Evolutionary conservation across 177 flowering plant genomes (phyloP), one percentile per base, ranked within the genome.

Genomic region (Vitis hybrid): DNA sequence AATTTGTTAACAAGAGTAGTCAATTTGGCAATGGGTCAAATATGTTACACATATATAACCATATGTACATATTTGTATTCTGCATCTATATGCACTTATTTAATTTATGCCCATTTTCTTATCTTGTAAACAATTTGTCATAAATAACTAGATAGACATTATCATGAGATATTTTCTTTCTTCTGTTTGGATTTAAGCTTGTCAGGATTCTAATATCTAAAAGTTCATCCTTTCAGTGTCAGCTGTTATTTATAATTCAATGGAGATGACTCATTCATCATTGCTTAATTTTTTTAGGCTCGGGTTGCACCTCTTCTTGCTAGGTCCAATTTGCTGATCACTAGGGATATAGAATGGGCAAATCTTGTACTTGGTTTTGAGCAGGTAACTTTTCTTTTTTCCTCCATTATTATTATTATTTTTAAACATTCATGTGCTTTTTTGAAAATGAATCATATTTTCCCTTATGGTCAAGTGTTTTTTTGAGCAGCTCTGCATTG

Each of bases 321-420:
- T 11, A 85, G 97, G 82, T 87, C 99, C 67, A 91, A 90, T 84
- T 83, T 95, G 82, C 80, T 95, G 66, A 87, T 95, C 57, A 91
- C 96, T 2, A 85, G 99, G 80, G 90, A 91, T 78, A 91, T 95
- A 78, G 99, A 95, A 77, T 95, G 98, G 99, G 96, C 92, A 73
- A 95, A 93, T 80, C 90, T 95, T 72, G 80, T 88, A 39, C 78
- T 91, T 76, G 99, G 96, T 76, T 86, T 92, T 87, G 97, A 92
- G 87, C 98, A 92, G 97, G 99, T 92, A 60, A 70, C 51, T 26
- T 57, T 51, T 68, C 34, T 57, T 68, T 51, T 69, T 55, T 17
- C 71, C 39, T 45, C 32, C 57, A 60, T 74, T 26, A 3, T 26
- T 26, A 26, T 21, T 21, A 21, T 21, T 26, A 26, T 26, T 26